Evolutionary conservation across 768 basidiomycete genomes (phyloP).

Genomic region (Lentinula raphanica): DNA sequence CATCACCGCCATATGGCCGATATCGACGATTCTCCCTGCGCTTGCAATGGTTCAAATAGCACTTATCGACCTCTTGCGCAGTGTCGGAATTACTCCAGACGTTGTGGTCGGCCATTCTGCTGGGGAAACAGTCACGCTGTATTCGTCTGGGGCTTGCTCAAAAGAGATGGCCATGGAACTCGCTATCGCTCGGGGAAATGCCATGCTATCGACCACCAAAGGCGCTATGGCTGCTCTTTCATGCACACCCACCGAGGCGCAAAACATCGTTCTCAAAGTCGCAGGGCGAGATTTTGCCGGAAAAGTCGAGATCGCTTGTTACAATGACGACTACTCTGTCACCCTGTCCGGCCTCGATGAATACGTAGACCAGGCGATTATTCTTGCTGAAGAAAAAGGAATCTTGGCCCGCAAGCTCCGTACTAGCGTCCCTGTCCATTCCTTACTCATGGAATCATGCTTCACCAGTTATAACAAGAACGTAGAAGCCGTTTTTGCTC

Average conservation of each 20-base stretch:
- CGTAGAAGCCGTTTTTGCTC: slow-evolving; percentile 28
- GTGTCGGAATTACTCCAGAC: slow-evolving; percentile 32
- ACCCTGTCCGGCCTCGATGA: slow-evolving; percentile 28
- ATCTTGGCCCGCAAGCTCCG: slow-evolving; percentile 32
- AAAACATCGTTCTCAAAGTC: slow-evolving; percentile 18
- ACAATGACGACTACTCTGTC: slow-evolving; percentile 33
- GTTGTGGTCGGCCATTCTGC: slow-evolving; percentile 41
- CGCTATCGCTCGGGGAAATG: slow-evolving; percentile 34
- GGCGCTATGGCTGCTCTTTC: slow-evolving; percentile 41
- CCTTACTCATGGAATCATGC: slow-evolving; percentile 31
- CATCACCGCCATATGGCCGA: slow-evolving; percentile 25
- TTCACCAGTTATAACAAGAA: slow-evolving; percentile 19
- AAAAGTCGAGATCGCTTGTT: slow-evolving; percentile 30
- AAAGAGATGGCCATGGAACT: slow-evolving; percentile 38
- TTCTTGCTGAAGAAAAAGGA: slow-evolving; percentile 19
- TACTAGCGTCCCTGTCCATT: slow-evolving; percentile 35
- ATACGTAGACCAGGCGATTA: slow-evolving; percentile 25
- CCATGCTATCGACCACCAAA: slow-evolving; percentile 25
- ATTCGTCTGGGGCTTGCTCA: slow-evolving; percentile 21
- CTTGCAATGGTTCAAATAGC: slow-evolving; percentile 43
- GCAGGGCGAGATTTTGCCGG: slow-evolving; percentile 16
- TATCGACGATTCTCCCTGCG: slow-evolving; percentile 33
- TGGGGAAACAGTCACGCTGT: slow-evolving; percentile 37
- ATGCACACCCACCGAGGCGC: slow-evolving; percentile 25
- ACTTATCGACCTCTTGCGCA: slow-evolving; percentile 32